Conservation (phyloP, 1,139 yeast species). For the Yamadazyma aaseri region DNA sequence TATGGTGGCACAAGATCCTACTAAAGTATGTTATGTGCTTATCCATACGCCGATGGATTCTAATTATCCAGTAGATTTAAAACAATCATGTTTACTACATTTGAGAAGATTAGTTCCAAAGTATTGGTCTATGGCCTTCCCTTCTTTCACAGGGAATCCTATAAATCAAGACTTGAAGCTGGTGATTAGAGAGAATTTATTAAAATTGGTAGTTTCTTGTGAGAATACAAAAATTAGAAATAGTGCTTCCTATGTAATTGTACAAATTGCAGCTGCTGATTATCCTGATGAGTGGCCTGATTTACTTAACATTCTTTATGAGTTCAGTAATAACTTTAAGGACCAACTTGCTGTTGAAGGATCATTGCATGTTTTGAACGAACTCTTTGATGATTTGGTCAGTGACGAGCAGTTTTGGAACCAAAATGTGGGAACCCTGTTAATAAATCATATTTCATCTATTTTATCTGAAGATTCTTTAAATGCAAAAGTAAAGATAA, state of each 20-base stretch:
- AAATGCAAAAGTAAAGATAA: slow-evolving; percentile 41
- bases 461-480: slow-evolving; percentile 31
- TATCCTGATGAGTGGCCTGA: slow-evolving; percentile 97
- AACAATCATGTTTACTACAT: slow-evolving; percentile 71
- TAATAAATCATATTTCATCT: slow-evolving; percentile 47
- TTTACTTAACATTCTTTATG: slow-evolving; percentile 51
- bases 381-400: slow-evolving; percentile 80
- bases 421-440: slow-evolving; percentile 59
- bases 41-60: slow-evolving; percentile 25
- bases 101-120: slow-evolving; percentile 67
- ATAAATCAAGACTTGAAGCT: slow-evolving; percentile 53
- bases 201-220: slow-evolving; percentile 52
- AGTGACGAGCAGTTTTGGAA: slow-evolving; percentile 86
- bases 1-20: slow-evolving; percentile 29
- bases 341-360: slow-evolving; percentile 47
- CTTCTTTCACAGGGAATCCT: slow-evolving; percentile 70
- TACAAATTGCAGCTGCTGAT: slow-evolving; percentile 85
- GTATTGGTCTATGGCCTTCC: slow-evolving; percentile 86
- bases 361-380: slow-evolving; percentile 69
- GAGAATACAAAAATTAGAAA: slow-evolving; percentile 61
- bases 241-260: slow-evolving; percentile 71
- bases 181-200: slow-evolving; percentile 46
- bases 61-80: slow-evolving; percentile 25
- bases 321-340: slow-evolving; percentile 31
- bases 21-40: slow-evolving; percentile 27